These are phyloP conservation scores for Fusarium humuli DNA, from an alignment of 2,329 filamentous ascomycete species.

Conservation along the genomic window DNA sequence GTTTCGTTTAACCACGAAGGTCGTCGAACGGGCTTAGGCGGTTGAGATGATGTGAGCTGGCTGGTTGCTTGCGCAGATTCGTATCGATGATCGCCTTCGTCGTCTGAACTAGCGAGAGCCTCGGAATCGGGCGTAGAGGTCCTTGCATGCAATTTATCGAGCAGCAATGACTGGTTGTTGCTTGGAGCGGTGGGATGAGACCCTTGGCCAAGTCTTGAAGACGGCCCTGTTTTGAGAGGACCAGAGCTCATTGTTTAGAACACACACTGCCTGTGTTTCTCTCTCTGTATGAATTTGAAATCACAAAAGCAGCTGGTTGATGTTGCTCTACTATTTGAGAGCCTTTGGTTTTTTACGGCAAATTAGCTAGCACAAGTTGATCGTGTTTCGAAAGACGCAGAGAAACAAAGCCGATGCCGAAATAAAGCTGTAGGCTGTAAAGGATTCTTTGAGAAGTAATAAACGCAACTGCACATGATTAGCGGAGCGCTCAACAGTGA, in stretches of 20 bases:
- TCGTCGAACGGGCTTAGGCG: slow-evolving; percentile 74
- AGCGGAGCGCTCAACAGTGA: slow-evolving; percentile 18
- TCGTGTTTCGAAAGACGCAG: slow-evolving; percentile 8
- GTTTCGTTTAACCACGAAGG: slow-evolving; percentile 91
- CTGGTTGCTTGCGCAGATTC: slow-evolving; percentile 60
- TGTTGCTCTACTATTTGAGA: background rate
- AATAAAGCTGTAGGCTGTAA: slow-evolving; percentile 27
- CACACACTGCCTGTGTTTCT: slow-evolving; percentile 19
- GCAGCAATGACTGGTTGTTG: slow-evolving; percentile 72
- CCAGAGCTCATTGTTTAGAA: slow-evolving; percentile 62
- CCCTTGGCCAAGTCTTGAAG: slow-evolving; percentile 64
- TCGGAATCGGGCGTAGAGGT: slow-evolving; percentile 95
- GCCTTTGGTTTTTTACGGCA: background rate
- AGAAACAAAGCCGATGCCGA: slow-evolving; percentile 8
- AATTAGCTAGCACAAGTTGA: slow-evolving; percentile 13
- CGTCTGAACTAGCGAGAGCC: slow-evolving; percentile 91
- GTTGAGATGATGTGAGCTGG: slow-evolving; percentile 53
- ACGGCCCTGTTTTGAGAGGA: slow-evolving; percentile 61
- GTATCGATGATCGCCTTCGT: slow-evolving; percentile 80
- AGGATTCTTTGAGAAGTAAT: slow-evolving; percentile 33
- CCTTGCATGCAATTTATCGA: slow-evolving; percentile 82
- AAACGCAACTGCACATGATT: slow-evolving; percentile 41
- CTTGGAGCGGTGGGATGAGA: slow-evolving; percentile 60
- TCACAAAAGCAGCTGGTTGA: slow-evolving; percentile 1
- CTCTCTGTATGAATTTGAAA: slow-evolving; percentile 24